Evolutionary conservation across 2,329 filamentous ascomycete genomes (phyloP), one percentile per base, ranked within the genome.

Genomic region (Cytospora mali): DNA sequence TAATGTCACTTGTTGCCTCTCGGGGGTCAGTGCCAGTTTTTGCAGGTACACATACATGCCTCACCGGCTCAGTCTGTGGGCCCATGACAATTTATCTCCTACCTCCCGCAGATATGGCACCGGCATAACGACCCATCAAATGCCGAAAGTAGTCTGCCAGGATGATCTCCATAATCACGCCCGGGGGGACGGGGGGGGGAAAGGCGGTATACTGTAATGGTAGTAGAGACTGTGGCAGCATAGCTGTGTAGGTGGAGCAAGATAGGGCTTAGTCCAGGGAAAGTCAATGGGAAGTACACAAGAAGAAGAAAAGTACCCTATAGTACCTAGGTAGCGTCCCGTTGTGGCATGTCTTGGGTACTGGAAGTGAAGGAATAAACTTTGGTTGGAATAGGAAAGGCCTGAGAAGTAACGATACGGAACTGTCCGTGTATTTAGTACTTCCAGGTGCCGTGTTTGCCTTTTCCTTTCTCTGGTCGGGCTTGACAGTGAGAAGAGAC

Each of bases 141-240:
- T 61, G 58, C 62, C 62, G 62, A 64, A 49, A 49, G 35, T 35
- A 54, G 21, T 35, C 16, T 33, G 62, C 49, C 49, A 57, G 42
- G 42, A 29, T 57, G 3, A 48, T 39, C 31, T 60, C 48, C 54
- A 61, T 61, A 23, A 56, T 52, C 28, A 21, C 13, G 29, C 23
- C 27, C 16, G 39, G 6, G 35, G 29, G 27, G 23, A 27, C 11
- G 7, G 16, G 18, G 16, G 5, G 27, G n/a, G n/a, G 39, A 48
- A 21, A 39, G 39, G 39, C 42, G 39, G 55, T 49, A 57, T 46
- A 18, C 16, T 29, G 14, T 31, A n/a, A n/a, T n/a, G n/a, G n/a
- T n/a, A n/a, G n/a, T n/a, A 46, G n/a, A 46, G n/a, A 21, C n/a
- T 46, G 42, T n/a, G 42, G 23, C 42, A 23, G n/a, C n/a, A 23